Conservation (phyloP, 257 asterid species). For the Ehretia macrophylla region DNA sequence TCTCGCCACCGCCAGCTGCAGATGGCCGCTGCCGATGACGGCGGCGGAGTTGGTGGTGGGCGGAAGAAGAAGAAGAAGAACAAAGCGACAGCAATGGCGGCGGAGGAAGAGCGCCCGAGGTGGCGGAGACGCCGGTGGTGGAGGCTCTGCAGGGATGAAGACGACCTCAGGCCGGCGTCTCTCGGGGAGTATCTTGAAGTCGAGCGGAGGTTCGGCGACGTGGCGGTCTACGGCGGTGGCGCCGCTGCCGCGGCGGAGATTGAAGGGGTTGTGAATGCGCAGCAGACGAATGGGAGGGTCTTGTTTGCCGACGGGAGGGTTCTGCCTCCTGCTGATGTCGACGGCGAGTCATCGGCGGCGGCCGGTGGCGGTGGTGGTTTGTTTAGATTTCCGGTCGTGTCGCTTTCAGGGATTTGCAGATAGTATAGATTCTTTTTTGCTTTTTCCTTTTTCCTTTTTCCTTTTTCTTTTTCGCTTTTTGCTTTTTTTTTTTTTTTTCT, state of each 20-base stretch:
- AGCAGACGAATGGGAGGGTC: slow-evolving; percentile 51
- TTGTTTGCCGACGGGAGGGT: slow-evolving; percentile 88
- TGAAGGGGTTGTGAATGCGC: slow-evolving; percentile 52
- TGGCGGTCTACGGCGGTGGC: slow-evolving; percentile 21
- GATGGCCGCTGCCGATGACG: slow-evolving; percentile 19
- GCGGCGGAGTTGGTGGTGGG: slow-evolving; percentile 28
- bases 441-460: neutral
- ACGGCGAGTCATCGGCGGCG: slow-evolving; percentile 33
- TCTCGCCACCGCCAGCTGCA: slow-evolving; percentile 46
- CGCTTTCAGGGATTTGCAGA: slow-evolving; percentile 39
- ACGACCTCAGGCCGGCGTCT: slow-evolving; percentile 60
- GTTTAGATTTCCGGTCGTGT: slow-evolving; percentile 61
- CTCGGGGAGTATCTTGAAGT: slow-evolving; percentile 81
- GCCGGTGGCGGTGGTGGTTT: slow-evolving; percentile 29
- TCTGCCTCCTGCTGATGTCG: slow-evolving; percentile 60
- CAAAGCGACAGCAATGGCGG: slow-evolving; percentile 9
- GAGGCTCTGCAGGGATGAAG: slow-evolving; percentile 73
- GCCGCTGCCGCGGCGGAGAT: slow-evolving; percentile 64
- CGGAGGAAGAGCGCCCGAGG: slow-evolving; percentile 36
- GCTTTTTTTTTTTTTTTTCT: neutral
- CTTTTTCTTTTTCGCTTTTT: neutral
- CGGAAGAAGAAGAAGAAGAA: slow-evolving; percentile 44
- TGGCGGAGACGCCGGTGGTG: slow-evolving; percentile 80
- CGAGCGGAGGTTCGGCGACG: slow-evolving; percentile 79
- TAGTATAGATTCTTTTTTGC: slow-evolving; percentile 20